Percentiles rank a stretch among this genome's conserved stretches.
Conservation (phyloP, 345 rosid genomes). For the Passiflora organensis region DNA sequence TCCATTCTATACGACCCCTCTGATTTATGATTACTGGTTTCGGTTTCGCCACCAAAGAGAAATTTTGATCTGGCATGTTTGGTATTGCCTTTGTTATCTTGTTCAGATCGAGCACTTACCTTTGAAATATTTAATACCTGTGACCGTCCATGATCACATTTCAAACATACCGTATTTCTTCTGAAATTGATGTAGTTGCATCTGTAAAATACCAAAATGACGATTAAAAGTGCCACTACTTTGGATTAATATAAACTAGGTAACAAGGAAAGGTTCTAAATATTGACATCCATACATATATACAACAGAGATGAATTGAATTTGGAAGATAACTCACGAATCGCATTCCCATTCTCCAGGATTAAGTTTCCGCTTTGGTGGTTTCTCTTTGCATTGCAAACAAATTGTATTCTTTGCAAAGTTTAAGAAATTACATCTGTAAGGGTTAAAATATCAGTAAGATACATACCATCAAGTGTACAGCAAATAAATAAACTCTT, state of each 20-base stretch:
- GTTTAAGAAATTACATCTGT: slow-evolving; percentile 80
- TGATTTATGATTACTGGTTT: not conserved
- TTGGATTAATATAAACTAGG: no score
- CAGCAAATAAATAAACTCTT: slow-evolving; percentile 14
- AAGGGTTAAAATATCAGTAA: slow-evolving; percentile 13
- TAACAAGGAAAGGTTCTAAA: no score
- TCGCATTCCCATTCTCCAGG: slow-evolving; percentile 97
- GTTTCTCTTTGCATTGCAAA: slow-evolving; percentile 68
- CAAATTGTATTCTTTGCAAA: slow-evolving; percentile 83
- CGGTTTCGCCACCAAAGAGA: not conserved
- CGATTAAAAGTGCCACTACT: not conserved
- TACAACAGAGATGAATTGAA: not conserved
- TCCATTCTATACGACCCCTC: slow-evolving; percentile 5
- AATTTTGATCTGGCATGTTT: not conserved
- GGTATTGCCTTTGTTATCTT: slow-evolving; percentile 3
- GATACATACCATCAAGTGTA: slow-evolving; percentile 9
- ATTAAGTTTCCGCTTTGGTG: slow-evolving; percentile 65
- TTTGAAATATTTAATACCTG: slow-evolving; percentile 40
- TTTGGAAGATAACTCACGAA: slow-evolving; percentile 52
- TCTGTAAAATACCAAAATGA: slow-evolving; percentile 22
- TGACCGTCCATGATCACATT: slow-evolving; percentile 71
- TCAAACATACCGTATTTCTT: slow-evolving; percentile 73
- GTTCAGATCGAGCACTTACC: slow-evolving; percentile 10
- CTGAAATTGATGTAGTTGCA: slow-evolving; percentile 83
- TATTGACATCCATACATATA: not conserved